Base-by-base conservation (phyloP, 805 yeast genomes). In the Metschnikowia baotianmanensis region DNA sequence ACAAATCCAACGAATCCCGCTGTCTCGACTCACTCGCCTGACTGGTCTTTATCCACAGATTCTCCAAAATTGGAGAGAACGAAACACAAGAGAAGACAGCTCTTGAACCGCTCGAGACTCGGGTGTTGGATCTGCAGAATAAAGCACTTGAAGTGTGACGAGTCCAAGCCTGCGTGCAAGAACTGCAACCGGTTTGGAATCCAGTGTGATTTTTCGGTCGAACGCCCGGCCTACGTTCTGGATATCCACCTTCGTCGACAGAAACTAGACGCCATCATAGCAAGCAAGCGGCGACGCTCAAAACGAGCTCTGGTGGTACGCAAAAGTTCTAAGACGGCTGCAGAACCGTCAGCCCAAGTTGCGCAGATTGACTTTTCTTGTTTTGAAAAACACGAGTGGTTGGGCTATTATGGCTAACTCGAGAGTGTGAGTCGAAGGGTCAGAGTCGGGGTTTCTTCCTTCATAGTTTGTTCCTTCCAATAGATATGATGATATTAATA, bases 91-190 rank as follows among this genome's bases (percentile, higher is more conserved):
- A 53, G 74, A 25, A 57, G 68, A 41, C 61, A 72, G 40, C 48
- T 65, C 18, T 56, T 67, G 42, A 72, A 72, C 2, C 52, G 74
- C 33, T 65, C 72, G 3, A 66, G 66, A 43, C 62, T 57, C 24
- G 75, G 75, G 6, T 69, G 75, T 45, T 69, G 75, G 75, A 66
- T 69, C 39, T 69, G 75, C 45, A 55, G 75, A 40, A 69, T 69
- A 43, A 67, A 68, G 46, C 75, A 69, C 47, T 58, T 69, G 42
- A 69, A 69, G 46, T 69, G 75, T 49, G 73, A 69, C 45, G 75
- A 69, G 43, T 33, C 26, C 10, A 58, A 62, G 41, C 75, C 75
- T 0, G 41, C 47, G 6, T 69, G 75, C 47, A 43, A 62, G 21
- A 58, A 62, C 36, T 69, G 75, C 51, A 35, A 44, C 11, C 64